Base-by-base conservation (phyloP, 2,329 filamentous ascomycete species). In the Xylariomycetidae sp. region DNA sequence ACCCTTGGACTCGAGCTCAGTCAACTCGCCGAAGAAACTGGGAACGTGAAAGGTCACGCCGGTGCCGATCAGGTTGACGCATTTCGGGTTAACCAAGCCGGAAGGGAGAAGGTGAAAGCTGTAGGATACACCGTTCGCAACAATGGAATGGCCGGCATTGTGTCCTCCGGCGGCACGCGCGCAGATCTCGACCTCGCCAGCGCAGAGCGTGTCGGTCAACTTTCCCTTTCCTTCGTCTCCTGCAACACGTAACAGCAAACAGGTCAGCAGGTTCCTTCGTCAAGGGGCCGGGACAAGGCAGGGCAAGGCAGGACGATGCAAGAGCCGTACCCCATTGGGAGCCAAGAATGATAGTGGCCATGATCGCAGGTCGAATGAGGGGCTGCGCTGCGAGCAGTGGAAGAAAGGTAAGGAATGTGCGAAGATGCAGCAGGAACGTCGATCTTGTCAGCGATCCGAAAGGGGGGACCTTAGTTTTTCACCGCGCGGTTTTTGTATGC, bases 141-240 rank as follows among this genome's bases (percentile, higher is more conserved):
- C 31, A 17, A 25, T 35, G 13, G 18, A 24, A 29, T 16, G 18
- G 27, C 9, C n/a, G 17, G 26, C 3, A 25, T 19, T 12, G 19
- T 13, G 10, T 19, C 19, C 26, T 29, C 31, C 24, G 20, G 26
- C 25, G n/a, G 32, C 32, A 16, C 37, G 32, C 17, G 37, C 37
- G n/a, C 29, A 35, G 7, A 40, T 24, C n/a, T 37, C 23, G 9
- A 31, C 28, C 6, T 25, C 13, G 25, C 30, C 23, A 24, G 33
- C 26, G 25, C 37, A 19, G n/a, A 37, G 25, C n/a, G 30, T 32
- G 17, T 34, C 31, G 10, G 37, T 31, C n/a, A 37, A 29, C 25
- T 40, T 40, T 9, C 31, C 24, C 32, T 39, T 39, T 15, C 32
- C 32, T 29, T 39, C 37, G 16, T 39, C 25, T 22, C 32, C 35